phyloP scores from a whole-genome alignment of 495 filamentous ascomycete species.

The Pyronema omphalodes region DNA sequence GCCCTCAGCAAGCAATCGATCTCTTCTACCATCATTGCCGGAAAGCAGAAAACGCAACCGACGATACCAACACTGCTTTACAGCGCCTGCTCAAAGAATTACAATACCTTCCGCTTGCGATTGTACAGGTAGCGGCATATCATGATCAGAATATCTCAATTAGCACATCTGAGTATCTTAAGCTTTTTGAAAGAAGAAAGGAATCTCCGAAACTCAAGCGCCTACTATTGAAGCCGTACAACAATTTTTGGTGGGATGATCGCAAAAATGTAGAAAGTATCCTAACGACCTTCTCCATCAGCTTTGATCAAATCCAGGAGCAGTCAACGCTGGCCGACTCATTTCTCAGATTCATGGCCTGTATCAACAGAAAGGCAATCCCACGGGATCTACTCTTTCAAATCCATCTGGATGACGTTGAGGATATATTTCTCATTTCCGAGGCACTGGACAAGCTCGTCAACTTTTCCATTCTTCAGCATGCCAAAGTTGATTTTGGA shows the following conservation, averaged over 20 bases:
- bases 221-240: constrained; percentile 7
- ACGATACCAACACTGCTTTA: constrained; percentile 5
- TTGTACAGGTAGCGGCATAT: constrained; percentile 8
- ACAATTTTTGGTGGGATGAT: constrained; percentile 9
- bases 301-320: constrained; percentile 29
- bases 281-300: constrained; percentile 30
- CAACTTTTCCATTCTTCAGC: not conserved
- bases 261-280: constrained; percentile 24
- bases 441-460: constrained; percentile 1
- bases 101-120: constrained; percentile 12
- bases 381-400: constrained; percentile 10
- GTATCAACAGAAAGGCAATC: constrained; percentile 24
- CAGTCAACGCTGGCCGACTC: constrained; percentile 14
- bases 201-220: not conserved
- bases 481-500: not conserved
- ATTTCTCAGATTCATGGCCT: constrained; percentile 24
- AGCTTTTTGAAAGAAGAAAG: not conserved
- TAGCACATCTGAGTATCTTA: not conserved
- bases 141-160: not conserved
- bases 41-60: not conserved
- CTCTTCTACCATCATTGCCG: not conserved
- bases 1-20: not conserved
- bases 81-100: constrained; percentile 2
- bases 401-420: not conserved
- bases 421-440: not conserved